These are phyloP conservation scores for Knufia fluminis DNA, from an alignment of 2,329 filamentous ascomycete genomes.

Conservation along the genomic window DNA sequence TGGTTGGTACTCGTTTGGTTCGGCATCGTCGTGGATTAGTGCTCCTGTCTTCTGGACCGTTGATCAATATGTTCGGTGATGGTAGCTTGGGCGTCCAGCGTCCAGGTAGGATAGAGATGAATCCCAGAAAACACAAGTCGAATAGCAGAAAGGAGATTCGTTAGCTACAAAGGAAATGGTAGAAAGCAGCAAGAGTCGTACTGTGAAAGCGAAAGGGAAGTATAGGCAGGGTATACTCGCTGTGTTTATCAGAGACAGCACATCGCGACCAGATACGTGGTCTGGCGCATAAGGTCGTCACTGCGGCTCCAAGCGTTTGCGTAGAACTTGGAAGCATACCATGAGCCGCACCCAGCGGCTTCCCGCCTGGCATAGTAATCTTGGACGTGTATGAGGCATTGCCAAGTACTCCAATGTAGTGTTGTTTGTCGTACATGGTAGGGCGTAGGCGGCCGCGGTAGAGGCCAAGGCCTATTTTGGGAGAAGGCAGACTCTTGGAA, in stretches of 20 bases:
- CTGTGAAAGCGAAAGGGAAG: neutral
- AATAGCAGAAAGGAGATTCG: neutral
- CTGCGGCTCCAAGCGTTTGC: neutral
- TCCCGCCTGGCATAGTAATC: neutral
- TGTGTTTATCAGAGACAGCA: neutral
- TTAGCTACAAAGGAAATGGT: neutral
- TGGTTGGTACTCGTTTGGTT: neutral
- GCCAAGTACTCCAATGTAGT: conserved; percentile 1
- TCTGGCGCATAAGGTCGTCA: neutral
- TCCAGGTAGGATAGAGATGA: neutral
- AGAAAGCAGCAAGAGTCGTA: neutral
- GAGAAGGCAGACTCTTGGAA: neutral
- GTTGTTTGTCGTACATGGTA: neutral
- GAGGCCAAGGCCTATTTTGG: conserved; percentile 1
- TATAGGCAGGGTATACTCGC: neutral
- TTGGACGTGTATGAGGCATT: conserved; percentile 1
- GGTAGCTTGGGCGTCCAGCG: neutral
- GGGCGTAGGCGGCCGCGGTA: neutral
- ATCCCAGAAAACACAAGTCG: neutral
- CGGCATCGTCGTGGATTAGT: neutral
- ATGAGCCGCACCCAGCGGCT: neutral
- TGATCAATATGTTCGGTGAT: neutral
- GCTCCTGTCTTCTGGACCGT: neutral
- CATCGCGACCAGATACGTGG: conserved; percentile 1
- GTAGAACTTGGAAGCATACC: neutral